Conservation (phyloP, 2,329 filamentous ascomycete species). For the Alternaria sp. region DNA sequence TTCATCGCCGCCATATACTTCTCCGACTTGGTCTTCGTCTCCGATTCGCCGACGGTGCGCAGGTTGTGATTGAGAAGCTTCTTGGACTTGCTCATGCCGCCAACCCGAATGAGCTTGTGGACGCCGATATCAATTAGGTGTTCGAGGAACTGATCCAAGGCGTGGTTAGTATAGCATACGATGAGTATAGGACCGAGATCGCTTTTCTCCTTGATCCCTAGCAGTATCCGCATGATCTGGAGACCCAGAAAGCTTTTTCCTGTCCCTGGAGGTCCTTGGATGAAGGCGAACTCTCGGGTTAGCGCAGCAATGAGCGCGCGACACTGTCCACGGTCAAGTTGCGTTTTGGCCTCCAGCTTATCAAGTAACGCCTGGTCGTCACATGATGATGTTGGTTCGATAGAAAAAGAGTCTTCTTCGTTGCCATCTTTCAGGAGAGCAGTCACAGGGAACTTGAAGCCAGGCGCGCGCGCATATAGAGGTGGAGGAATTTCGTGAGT, state of each 20-base stretch:
- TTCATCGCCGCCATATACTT: conserved; percentile 10
- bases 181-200: conserved; percentile 55
- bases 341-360: conserved; percentile 16
- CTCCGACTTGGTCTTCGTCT: conserved; percentile 29
- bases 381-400: conserved; percentile 19
- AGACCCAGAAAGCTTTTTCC: conserved; percentile 70
- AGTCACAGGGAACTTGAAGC: conserved; percentile 29
- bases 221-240: conserved; percentile 62
- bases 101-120: conserved; percentile 66
- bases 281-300: conserved; percentile 62
- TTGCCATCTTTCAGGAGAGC: conserved; percentile 19
- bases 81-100: conserved; percentile 63
- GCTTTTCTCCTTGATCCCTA: conserved; percentile 51
- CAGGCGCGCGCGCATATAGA: conserved; percentile 26
- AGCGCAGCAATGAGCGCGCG: conserved; percentile 62
- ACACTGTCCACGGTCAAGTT: conserved; percentile 60
- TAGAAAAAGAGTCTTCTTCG: neutral
- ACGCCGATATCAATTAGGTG: conserved; percentile 60
- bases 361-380: conserved; percentile 22
- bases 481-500: conserved; percentile 32
- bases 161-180: conserved; percentile 60
- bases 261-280: conserved; percentile 74
- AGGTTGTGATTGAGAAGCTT: conserved; percentile 60
- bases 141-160: conserved; percentile 65
- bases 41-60: conserved; percentile 28